These are phyloP conservation scores for Pulicaria dysenterica DNA, from an alignment of 129 eudicot species.

Conservation along the genomic window DNA sequence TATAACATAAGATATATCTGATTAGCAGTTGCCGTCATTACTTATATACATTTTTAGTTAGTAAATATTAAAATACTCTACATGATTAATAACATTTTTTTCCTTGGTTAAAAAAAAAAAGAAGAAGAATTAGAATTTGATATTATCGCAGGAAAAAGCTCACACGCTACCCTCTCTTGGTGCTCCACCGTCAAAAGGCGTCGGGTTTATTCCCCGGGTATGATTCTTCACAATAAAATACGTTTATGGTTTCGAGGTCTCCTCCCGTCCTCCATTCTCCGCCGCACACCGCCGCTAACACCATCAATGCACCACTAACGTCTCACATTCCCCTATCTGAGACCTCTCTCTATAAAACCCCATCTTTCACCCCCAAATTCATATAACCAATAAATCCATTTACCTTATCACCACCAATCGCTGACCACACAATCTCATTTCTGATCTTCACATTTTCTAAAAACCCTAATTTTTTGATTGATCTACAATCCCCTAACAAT, in stretches of 20 bases:
- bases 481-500: constrained; percentile 7
- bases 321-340: not conserved
- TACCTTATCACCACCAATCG: not conserved
- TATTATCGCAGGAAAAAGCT: not conserved
- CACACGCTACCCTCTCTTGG: constrained; percentile 3
- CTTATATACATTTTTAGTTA: too few species aligned
- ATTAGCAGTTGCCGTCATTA: too few species aligned
- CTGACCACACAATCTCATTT: constrained; percentile 16
- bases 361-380: not conserved
- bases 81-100: too few species aligned
- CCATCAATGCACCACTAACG: not conserved
- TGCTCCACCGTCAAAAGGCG: not conserved
- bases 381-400: not conserved
- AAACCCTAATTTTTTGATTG: constrained; percentile 16
- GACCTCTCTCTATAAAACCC: constrained; percentile 14
- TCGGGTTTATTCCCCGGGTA: constrained; percentile 27
- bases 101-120: not conserved
- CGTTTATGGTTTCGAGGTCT: constrained; percentile 10
- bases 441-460: constrained; percentile 17
- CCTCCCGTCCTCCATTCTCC: constrained; percentile 25
- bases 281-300: constrained; percentile 13
- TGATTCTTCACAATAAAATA: constrained; percentile 8
- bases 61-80: too few species aligned
- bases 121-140: not conserved
- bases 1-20: too few species aligned